phyloP scores from a whole-genome alignment of 2,329 filamentous ascomycete species.

The Diaporthe sp. region DNA sequence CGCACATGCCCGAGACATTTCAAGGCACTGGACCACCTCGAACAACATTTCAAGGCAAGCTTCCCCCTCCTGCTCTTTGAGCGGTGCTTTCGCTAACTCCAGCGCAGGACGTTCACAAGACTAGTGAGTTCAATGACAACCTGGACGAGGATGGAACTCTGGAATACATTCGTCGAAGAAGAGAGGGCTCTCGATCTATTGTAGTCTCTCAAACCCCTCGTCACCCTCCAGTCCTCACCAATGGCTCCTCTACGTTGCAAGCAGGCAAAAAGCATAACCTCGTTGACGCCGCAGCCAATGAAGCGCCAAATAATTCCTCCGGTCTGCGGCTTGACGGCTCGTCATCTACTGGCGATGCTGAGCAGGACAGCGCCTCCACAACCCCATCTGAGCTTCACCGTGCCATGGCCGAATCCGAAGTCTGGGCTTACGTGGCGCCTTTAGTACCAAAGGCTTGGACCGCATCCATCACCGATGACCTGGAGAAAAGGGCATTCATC shows the following conservation, averaged over 20 bases:
- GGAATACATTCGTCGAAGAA: neutral
- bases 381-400: neutral
- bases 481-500: constrained; percentile 14
- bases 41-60: neutral
- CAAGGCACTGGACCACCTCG: neutral
- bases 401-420: neutral
- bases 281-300: too few relatives aligned
- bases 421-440: constrained; percentile 6
- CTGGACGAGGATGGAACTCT: neutral
- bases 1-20: neutral
- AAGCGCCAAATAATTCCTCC: neutral
- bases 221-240: neutral
- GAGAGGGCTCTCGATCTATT: neutral
- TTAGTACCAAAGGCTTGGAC: neutral
- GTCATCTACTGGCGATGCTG: neutral
- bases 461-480: neutral
- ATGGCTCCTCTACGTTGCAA: neutral
- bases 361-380: neutral
- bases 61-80: neutral
- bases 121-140: neutral
- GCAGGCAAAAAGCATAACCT: neutral
- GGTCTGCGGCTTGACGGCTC: neutral
- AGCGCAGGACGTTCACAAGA: neutral
- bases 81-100: neutral
- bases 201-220: neutral